Base-by-base conservation (phyloP, 768 basidiomycete genomes). In the Phallus indusiatus region DNA sequence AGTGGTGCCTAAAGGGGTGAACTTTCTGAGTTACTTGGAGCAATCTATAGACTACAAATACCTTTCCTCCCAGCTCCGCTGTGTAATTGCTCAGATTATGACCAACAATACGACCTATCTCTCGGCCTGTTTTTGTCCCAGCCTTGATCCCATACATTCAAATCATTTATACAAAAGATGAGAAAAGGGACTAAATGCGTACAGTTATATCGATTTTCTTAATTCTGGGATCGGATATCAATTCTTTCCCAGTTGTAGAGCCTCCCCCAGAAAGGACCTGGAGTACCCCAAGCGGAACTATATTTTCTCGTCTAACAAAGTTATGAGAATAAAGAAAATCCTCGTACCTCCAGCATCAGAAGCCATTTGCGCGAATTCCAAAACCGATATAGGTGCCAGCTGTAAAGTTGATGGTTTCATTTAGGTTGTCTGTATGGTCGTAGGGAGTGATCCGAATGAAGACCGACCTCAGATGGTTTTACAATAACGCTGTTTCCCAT, bases 51-150 rank as follows among this genome's bases (percentile, higher is more conserved):
- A 35, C 69, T 35, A 18, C 14, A 49, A 22, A 17, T 24, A 84
- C 89, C 78, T 93, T 92, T 33, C 91, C 91, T 18, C 91, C 91
- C 5, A 94, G 75, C 66, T 94, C 91, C 0, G 91, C 91, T 1
- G 90, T 92, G 67, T 79, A 91, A 5, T 80, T 69, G 1, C 85
- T 83, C 12, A 93, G 67, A 67, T 93, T 93, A 17, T 74, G 70
- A 35, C 91, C 90, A 5, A 86, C 89, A 14, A 85, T 77, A 53
- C 78, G 77, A 35, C 90, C 91, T 14, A 94, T 69, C 8, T 75
- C 74, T n/a, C 86, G 81, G 0, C 91, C 91, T 1, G 88, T 88
- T 62, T 75, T 74, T 1, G 88, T 91, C 11, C 90, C 88, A 53
- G 88, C 88, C 88, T 90, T 59, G 28, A 28, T 7, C 28, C 28